Conservation (phyloP, 352 stramenopile species). For the Hyaloperonospora brassicae region DNA sequence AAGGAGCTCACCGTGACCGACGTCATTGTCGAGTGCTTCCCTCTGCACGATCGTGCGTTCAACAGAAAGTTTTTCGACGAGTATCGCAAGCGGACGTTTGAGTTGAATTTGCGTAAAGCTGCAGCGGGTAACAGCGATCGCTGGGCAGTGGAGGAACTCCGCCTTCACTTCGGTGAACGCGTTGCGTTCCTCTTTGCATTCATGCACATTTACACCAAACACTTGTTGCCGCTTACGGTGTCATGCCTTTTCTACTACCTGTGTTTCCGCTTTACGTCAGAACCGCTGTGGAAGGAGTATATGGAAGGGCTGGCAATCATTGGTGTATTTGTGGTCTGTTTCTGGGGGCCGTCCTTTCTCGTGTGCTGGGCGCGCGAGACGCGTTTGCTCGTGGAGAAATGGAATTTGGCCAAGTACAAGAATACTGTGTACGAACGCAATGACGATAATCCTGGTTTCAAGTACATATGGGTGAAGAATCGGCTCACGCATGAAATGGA, state of each 20-base stretch:
- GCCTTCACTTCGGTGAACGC: constrained; percentile 80
- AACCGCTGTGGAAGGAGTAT: constrained; percentile 62
- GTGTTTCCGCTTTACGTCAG: constrained; percentile 52
- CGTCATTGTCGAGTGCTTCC: constrained; percentile 74
- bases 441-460: constrained; percentile 77
- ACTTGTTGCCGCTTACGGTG: constrained; percentile 60
- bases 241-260: constrained; percentile 72
- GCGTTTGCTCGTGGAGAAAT: constrained; percentile 82
- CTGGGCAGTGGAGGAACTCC: constrained; percentile 80
- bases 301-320: constrained; percentile 59
- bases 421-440: constrained; percentile 86
- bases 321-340: constrained; percentile 63
- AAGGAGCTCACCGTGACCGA: constrained; percentile 74
- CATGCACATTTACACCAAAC: constrained; percentile 88
- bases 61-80: constrained; percentile 85
- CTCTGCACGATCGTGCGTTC: constrained; percentile 75
- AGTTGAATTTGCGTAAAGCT: constrained; percentile 56
- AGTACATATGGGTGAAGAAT: constrained; percentile 85
- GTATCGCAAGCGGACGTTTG: constrained; percentile 77
- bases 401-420: constrained; percentile 84
- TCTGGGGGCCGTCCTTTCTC: constrained; percentile 78
- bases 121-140: constrained; percentile 72
- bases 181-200: constrained; percentile 87
- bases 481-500: constrained; percentile 84
- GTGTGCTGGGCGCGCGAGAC: constrained; percentile 83